Percentiles rank a stretch among this genome's conserved stretches.
Evolutionary conservation across 108 stramenopile genomes (phyloP).

Genomic region (Mediolabrus comicus): DNA sequence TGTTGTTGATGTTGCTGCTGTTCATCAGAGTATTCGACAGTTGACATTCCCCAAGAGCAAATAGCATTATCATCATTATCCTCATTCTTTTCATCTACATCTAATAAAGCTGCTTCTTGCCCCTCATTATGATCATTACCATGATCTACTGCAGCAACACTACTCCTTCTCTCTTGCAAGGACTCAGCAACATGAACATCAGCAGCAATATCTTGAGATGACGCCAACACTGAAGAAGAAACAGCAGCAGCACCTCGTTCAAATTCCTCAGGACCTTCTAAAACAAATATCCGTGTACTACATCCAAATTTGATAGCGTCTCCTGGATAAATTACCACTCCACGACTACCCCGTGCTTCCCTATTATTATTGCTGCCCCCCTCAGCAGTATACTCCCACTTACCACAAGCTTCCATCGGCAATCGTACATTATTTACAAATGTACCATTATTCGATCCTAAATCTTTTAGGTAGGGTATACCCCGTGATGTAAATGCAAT

Average conservation of each 20-base stretch:
- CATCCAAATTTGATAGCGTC: conserved; percentile 75
- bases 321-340: conserved; percentile 70
- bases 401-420: conserved; percentile 57
- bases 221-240: no score
- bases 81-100: background rate
- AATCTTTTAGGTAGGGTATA: conserved; percentile 68
- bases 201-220: no score
- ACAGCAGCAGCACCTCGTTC: conserved; percentile 46
- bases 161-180: background rate
- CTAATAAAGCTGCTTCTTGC: background rate
- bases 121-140: background rate
- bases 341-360: conserved; percentile 51
- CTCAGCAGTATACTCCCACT: conserved; percentile 4
- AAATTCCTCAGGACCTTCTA: conserved; percentile 69
- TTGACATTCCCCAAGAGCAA: conserved; percentile 55
- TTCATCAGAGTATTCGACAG: conserved; percentile 8
- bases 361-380: conserved; percentile 1
- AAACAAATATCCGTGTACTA: conserved; percentile 57
- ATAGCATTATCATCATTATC: conserved; percentile 10
- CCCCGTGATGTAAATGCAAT: conserved; percentile 68
- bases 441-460: conserved; percentile 68
- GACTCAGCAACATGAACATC: background rate
- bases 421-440: conserved; percentile 60
- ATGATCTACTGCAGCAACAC: background rate
- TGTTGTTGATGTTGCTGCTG: background rate